A percentile compares a stretch with the other conserved stretches of the same genome.
phyloP scores from a whole-genome alignment of 306 rosid species.

The Cotoneaster glaucophyllus region DNA sequence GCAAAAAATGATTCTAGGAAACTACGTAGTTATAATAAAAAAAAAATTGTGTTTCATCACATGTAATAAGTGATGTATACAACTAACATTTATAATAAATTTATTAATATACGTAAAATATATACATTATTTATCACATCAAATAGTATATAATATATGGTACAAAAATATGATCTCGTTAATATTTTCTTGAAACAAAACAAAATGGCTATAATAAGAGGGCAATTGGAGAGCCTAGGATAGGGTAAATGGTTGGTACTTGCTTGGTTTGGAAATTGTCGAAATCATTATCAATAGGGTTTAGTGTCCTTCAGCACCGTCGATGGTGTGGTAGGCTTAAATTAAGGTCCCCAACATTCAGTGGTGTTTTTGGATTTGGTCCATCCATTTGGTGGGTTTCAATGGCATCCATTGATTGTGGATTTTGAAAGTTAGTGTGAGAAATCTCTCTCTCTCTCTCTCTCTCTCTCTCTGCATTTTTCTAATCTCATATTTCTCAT shows the following conservation, averaged over 20 bases:
- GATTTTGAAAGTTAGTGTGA: neutral
- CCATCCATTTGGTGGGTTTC: constrained; percentile 37
- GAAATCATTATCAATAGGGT: constrained; percentile 12
- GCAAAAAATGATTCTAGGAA: neutral
- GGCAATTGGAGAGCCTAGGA: neutral
- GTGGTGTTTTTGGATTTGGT: constrained; percentile 12
- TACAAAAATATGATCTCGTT: no score
- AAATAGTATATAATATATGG: no score
- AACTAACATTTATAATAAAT: no score
- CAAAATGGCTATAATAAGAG: neutral
- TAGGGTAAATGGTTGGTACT: constrained; percentile 6
- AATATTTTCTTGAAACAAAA: neutral
- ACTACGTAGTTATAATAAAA: no score
- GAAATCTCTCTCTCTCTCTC: neutral
- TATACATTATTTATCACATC: no score
- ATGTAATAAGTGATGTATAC: no score
- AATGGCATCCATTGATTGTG: constrained; percentile 13
- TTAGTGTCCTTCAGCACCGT: constrained; percentile 10
- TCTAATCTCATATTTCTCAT: neutral
- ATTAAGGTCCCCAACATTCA: constrained; percentile 14
- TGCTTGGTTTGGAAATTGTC: neutral
- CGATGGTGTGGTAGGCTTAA: constrained; percentile 35
- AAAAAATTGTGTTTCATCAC: no score
- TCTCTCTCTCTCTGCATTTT: neutral
- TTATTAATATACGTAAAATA: no score